Conservation (phyloP, 2,329 filamentous ascomycete genomes). For the Thelonectria blattea region DNA sequence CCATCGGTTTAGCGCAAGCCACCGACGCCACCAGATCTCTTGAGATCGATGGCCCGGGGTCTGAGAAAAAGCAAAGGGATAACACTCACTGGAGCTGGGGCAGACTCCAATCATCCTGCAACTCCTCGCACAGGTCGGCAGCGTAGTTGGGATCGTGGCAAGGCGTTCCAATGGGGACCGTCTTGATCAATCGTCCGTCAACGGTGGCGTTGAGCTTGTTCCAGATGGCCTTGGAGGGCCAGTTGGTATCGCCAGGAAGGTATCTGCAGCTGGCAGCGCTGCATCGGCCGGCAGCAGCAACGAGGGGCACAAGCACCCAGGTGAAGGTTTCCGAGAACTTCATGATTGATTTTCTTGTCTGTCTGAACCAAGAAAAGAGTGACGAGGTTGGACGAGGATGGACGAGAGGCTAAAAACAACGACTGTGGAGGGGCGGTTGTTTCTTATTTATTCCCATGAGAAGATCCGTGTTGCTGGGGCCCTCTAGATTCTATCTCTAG, state of each 20-base stretch:
- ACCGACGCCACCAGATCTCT: neutral
- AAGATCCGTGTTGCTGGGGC: neutral
- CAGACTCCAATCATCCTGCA: slow-evolving; percentile 52
- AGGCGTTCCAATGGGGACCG: slow-evolving; percentile 55
- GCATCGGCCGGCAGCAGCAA: slow-evolving; percentile 15
- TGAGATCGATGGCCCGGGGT: neutral
- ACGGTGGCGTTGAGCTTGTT: slow-evolving; percentile 56
- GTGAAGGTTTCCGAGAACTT: slow-evolving; percentile 20
- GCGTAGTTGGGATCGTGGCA: slow-evolving; percentile 59
- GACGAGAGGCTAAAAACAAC: neutral
- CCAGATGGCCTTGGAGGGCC: slow-evolving; percentile 57
- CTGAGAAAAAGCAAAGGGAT: neutral
- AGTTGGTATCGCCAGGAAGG: slow-evolving; percentile 58
- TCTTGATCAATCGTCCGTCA: slow-evolving; percentile 56
- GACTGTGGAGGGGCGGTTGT: neutral
- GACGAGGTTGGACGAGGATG: neutral
- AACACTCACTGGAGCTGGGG: slow-evolving; percentile 53
- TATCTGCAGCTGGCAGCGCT: slow-evolving; percentile 48
- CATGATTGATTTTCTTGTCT: slow-evolving; percentile 21
- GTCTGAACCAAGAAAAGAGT: no score
- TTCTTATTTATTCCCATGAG: neutral
- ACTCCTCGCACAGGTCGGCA: slow-evolving; percentile 47
- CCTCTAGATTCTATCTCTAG: neutral
- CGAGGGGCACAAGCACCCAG: slow-evolving; percentile 24
- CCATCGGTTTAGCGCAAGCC: neutral